Conservation (phyloP, 441 rosid species). For the Syzygium syzygioides region DNA sequence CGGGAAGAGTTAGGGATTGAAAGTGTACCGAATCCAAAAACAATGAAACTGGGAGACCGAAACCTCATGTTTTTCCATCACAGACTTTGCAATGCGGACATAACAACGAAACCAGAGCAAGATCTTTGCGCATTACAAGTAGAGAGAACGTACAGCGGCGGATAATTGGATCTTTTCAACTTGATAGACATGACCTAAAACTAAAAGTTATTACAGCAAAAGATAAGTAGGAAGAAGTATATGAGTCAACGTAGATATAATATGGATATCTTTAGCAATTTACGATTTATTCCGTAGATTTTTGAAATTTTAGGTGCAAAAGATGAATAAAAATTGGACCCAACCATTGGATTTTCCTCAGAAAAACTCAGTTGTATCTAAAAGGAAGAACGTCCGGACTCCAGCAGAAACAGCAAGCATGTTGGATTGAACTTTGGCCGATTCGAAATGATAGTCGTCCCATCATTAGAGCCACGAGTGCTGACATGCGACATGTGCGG, state of each 20-base stretch:
- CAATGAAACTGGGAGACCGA: not conserved
- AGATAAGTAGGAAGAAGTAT: not conserved
- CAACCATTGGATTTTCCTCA: not conserved
- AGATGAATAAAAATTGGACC: not conserved
- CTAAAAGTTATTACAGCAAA: not conserved
- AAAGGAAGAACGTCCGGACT: not conserved
- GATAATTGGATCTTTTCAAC: too few species aligned
- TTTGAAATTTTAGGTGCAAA: not conserved
- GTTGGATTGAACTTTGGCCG: not conserved
- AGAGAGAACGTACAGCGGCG: not conserved
- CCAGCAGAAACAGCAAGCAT: not conserved
- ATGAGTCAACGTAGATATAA: not conserved
- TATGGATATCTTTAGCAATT: not conserved
- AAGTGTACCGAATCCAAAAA: not conserved
- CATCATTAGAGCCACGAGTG: slow-evolving; percentile 3
- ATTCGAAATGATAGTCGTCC: not conserved
- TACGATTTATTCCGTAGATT: too few species aligned
- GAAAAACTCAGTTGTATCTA: not conserved
- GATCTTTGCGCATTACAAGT: not conserved
- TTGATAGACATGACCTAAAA: not conserved
- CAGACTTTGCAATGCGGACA: not conserved
- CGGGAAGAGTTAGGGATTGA: not conserved
- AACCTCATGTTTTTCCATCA: not conserved
- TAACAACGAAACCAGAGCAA: not conserved
- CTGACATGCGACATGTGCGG: slow-evolving; percentile 9